Conservation (phyloP, 2,329 filamentous ascomycete genomes). For the Colletotrichum theobromicola region DNA sequence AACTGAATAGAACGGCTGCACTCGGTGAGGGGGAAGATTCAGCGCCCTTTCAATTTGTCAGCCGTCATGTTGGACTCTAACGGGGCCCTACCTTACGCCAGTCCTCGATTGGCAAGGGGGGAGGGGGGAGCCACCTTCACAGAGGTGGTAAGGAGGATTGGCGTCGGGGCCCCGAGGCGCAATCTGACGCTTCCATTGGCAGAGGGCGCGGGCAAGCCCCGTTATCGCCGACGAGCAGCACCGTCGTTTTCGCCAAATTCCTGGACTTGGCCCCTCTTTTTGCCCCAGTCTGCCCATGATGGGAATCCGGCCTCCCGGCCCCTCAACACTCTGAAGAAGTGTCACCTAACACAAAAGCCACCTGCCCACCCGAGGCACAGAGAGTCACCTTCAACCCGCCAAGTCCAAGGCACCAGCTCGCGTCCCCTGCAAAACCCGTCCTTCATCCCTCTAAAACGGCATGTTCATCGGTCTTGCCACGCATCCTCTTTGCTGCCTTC, state of each 20-base stretch:
- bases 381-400: background rate
- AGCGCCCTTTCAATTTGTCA: conserved; percentile 23
- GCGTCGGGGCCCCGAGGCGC: background rate
- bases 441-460: background rate
- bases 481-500: conserved; percentile 1
- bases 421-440: background rate
- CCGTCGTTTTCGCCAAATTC: conserved; percentile 7
- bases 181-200: conserved; percentile 8
- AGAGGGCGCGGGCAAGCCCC: background rate
- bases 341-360: background rate
- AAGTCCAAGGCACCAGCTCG: conserved; percentile 2
- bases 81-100: background rate
- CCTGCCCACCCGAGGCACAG: background rate
- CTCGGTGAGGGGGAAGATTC: conserved; percentile 23
- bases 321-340: background rate
- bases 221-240: background rate
- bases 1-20: conserved; percentile 11
- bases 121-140: no score
- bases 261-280: background rate
- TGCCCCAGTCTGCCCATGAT: background rate
- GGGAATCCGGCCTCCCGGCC: background rate
- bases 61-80: conserved; percentile 2
- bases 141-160: no score
- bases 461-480: conserved; percentile 1
- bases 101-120: background rate